These are phyloP conservation scores for Glarea lozoyensis DNA, from an alignment of 495 filamentous ascomycete species.

Conservation along the genomic window DNA sequence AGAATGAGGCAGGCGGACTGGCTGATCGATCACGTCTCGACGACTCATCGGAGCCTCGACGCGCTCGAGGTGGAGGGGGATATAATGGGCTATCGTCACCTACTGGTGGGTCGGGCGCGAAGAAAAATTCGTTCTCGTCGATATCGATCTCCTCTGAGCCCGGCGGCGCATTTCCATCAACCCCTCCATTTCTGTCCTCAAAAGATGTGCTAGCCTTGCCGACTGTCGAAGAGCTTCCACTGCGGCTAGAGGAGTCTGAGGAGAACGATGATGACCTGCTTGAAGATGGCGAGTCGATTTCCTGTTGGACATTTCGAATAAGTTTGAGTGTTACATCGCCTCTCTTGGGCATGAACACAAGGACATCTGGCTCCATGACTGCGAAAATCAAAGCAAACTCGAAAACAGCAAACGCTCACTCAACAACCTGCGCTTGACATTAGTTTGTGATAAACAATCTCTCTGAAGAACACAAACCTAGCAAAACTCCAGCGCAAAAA, in stretches of 20 bases:
- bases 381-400: neutral
- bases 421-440: neutral
- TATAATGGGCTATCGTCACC: slow-evolving; percentile 2
- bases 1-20: slow-evolving; percentile 12
- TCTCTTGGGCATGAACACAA: neutral
- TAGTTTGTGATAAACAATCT: neutral
- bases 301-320: neutral
- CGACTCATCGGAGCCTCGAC: slow-evolving; percentile 8
- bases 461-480: neutral
- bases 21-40: slow-evolving; percentile 8
- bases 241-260: too few species aligned
- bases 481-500: neutral
- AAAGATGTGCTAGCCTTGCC: neutral
- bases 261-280: neutral
- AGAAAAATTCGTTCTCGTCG: slow-evolving; percentile 9
- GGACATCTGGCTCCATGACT: neutral
- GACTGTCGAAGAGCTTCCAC: neutral
- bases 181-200: neutral
- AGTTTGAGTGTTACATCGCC: neutral
- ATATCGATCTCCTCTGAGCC: neutral
- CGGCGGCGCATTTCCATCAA: neutral
- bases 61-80: slow-evolving; percentile 5
- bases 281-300: neutral
- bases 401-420: neutral
- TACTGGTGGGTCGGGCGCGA: slow-evolving; percentile 7